Evolutionary conservation across 2,329 filamentous ascomycete genomes (phyloP).

Genomic region (Arachnopeziza araneosa): DNA sequence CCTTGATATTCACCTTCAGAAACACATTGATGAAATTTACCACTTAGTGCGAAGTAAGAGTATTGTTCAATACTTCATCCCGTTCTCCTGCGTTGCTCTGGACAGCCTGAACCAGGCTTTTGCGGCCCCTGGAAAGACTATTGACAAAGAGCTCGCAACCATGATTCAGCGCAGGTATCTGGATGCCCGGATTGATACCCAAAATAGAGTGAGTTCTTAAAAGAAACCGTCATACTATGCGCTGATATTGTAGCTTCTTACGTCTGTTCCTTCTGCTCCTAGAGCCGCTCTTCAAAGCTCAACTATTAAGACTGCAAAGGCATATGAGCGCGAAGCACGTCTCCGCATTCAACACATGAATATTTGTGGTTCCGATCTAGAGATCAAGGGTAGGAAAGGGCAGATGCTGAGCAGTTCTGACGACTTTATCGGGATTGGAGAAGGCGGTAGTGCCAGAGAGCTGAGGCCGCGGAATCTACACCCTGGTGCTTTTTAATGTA

Average conservation of each 20-base stretch:
- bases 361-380: conserved; percentile 68
- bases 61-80: conserved; percentile 86
- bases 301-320: conserved; percentile 60
- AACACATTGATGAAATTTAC: conserved; percentile 67
- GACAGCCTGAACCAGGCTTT: conserved; percentile 75
- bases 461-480: conserved; percentile 1
- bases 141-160: conserved; percentile 67
- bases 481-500: background rate
- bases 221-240: background rate
- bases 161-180: conserved; percentile 73
- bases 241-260: conserved; percentile 52
- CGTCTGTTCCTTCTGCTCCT: conserved; percentile 62
- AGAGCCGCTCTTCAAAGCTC: conserved; percentile 65
- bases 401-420: background rate
- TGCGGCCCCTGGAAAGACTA: conserved; percentile 52
- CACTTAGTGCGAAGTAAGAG: conserved; percentile 77
- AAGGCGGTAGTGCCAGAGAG: conserved; percentile 3
- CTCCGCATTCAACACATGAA: conserved; percentile 75
- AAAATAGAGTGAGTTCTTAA: conserved; percentile 56
- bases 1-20: conserved; percentile 81
- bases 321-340: conserved; percentile 69
- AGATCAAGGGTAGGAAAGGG: conserved; percentile 40
- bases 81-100: conserved; percentile 82
- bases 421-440: background rate
- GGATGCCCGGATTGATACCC: conserved; percentile 77